phyloP scores from a whole-genome alignment of 2,329 filamentous ascomycete species.

The Plectosphaerella cucumerina region DNA sequence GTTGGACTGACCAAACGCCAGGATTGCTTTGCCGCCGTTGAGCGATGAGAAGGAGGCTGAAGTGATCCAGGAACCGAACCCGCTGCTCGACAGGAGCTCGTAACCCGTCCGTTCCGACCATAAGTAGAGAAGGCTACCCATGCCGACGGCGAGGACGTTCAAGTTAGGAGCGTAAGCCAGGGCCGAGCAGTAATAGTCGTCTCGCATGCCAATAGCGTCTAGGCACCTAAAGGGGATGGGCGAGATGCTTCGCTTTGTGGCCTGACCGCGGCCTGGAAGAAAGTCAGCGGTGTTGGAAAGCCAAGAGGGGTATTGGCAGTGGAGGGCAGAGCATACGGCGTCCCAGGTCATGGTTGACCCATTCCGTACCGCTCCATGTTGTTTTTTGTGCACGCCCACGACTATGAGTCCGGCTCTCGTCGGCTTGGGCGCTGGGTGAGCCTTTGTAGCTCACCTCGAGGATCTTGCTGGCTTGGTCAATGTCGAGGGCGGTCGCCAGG shows the following conservation, averaged over 20 bases:
- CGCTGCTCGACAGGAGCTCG: slow-evolving; percentile 43
- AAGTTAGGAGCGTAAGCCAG: slow-evolving; percentile 77
- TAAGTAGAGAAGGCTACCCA: slow-evolving; percentile 75
- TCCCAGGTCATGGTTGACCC: slow-evolving; percentile 20
- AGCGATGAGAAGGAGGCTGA: slow-evolving; percentile 86
- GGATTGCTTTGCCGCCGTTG: slow-evolving; percentile 69
- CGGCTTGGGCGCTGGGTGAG: too few species aligned
- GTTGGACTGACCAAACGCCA: slow-evolving; percentile 79
- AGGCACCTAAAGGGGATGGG: slow-evolving; percentile 71
- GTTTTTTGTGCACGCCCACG: slow-evolving; percentile 18
- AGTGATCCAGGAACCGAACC: slow-evolving; percentile 57
- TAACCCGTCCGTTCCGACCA: slow-evolving; percentile 80
- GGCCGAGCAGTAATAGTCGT: slow-evolving; percentile 93
- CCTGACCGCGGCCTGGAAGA: too few species aligned
- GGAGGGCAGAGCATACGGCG: background rate
- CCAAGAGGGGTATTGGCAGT: background rate
- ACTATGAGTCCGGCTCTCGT: too few species aligned
- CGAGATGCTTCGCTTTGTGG: too few species aligned
- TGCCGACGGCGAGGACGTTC: slow-evolving; percentile 76
- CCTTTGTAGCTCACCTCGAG: slow-evolving; percentile 29
- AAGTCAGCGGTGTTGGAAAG: too few species aligned
- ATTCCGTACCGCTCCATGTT: slow-evolving; percentile 37
- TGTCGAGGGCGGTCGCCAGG: slow-evolving; percentile 74
- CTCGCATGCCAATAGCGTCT: slow-evolving; percentile 81
- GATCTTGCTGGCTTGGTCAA: slow-evolving; percentile 66